Base-by-base conservation (phyloP, 768 basidiomycete genomes). In the Amanita rubescens region DNA sequence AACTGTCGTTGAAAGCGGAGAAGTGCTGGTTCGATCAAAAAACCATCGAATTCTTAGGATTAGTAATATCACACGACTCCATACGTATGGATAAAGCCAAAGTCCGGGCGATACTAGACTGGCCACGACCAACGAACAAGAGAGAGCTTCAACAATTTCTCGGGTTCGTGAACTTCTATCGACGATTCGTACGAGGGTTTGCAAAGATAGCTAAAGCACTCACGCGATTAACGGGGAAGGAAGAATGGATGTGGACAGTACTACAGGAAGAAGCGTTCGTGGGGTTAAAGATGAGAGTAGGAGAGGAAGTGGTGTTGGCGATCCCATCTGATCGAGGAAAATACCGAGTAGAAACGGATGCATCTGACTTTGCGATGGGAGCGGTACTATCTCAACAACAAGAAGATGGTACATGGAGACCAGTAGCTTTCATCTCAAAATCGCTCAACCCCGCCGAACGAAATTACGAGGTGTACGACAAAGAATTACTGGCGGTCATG, bases 121-220 rank as follows among this genome's bases (percentile, higher is more conserved):
- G 76, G 75, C 73, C 68, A 0, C 41, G 7, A 0, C 74, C 75
- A 0, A 41, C 17, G 0, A 63, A 25, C 1, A 61, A 70, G 6
- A 62, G 59, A 14, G 65, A 72, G 20, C 25, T 75, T 0, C 71
- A 70, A 51, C 62, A 60, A 1, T 78, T 77, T 60, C 53, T 78
- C 0, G 73, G 74, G 3, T 76, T 78, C 51, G 58, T 63, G 2
- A 77, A 76, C 59, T 78, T 75, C 56, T 78, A 77, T 48, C 54
- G 68, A 2, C 51, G 67, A 0, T 77, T 77, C 61, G n/a, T 77
- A 15, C 3, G 59, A 15, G 53, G 65, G n/a, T 77, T 65, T 56
- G 62, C 69, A 3, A 10, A 61, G 12, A 70, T 71, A 25, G 63
- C 65, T 4, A 51, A 63, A 12, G 67, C 69, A 4, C 52, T 75